Percentiles rank a stretch among this genome's conserved stretches.
phyloP scores from a whole-genome alignment of 495 filamentous ascomycete genomes.

The Aspergillus haitiensis region DNA sequence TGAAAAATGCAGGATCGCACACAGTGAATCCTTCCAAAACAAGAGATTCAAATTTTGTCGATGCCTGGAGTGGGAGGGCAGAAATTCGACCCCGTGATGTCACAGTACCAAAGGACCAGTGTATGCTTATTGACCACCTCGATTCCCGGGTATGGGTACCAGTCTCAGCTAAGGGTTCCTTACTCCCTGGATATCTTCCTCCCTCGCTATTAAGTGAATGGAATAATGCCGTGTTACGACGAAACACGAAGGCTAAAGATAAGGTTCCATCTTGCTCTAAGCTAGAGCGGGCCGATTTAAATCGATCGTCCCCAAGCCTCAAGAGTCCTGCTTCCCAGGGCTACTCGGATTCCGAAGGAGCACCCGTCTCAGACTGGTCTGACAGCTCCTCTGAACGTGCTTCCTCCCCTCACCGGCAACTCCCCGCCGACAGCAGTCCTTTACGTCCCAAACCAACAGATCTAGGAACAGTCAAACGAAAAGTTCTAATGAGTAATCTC shows the following conservation, averaged over 20 bases:
- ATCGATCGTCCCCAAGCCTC: not conserved
- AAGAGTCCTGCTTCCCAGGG: not conserved
- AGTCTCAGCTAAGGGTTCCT: conserved; percentile 26
- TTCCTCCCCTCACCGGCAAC: conserved; percentile 8
- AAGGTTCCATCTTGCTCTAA: too few species aligned
- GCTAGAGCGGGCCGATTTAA: not conserved
- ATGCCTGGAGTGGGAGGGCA: conserved; percentile 43
- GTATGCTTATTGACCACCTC: conserved; percentile 52
- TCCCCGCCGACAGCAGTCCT: conserved; percentile 35
- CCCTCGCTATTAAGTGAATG: conserved; percentile 34
- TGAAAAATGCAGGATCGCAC: conserved; percentile 2
- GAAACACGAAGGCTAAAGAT: not conserved
- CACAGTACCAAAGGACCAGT: conserved; percentile 61
- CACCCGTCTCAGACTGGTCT: conserved; percentile 15
- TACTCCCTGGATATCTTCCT: conserved; percentile 39
- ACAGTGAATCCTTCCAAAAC: not conserved
- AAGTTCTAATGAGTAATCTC: not conserved
- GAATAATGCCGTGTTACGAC: conserved; percentile 40
- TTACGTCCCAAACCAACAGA: conserved; percentile 1
- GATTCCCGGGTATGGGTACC: conserved; percentile 48
- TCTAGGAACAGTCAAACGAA: not conserved
- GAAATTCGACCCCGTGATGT: conserved; percentile 48
- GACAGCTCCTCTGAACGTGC: conserved; percentile 15
- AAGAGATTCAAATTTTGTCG: not conserved
- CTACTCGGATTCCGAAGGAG: conserved; percentile 21